Evolutionary conservation across 140 eudicot species (phyloP).

Genomic region (Oenanthe javanica): DNA sequence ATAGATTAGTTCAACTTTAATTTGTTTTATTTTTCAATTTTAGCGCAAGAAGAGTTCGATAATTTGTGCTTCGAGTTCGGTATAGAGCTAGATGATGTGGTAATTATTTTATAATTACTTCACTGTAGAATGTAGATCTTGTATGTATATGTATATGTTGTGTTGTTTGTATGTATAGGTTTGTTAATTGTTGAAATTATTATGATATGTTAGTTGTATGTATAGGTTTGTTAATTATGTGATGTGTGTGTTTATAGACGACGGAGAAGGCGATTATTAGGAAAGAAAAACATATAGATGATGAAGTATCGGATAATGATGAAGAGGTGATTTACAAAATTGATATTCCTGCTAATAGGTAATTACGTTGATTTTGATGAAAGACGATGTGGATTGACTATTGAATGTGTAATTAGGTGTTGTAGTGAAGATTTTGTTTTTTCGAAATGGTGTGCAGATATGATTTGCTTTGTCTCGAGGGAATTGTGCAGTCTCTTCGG

Average conservation of each 20-base stretch:
- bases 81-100: conserved; percentile 94
- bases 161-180: background rate
- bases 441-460: conserved; percentile 41
- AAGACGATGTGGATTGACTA: background rate
- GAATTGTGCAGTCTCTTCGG: conserved; percentile 78
- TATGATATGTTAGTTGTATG: background rate
- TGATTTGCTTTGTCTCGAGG: conserved; percentile 98
- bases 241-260: conserved; percentile 35
- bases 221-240: background rate
- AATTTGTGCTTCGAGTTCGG: conserved; percentile 82
- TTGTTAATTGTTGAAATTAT: background rate
- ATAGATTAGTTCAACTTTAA: background rate
- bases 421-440: background rate
- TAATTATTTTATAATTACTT: conserved; percentile 9
- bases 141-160: background rate
- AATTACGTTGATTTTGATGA: background rate
- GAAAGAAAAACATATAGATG: conserved; percentile 83
- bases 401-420: conserved; percentile 22
- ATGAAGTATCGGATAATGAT: conserved; percentile 48
- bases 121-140: too few species aligned
- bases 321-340: conserved; percentile 89
- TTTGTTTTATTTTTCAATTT: background rate
- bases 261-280: conserved; percentile 87
- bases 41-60: conserved; percentile 79
- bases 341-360: conserved; percentile 93